Evolutionary conservation across 1,284 basidiomycete genomes (phyloP).

Genomic region (Porogramme epimiltina): DNA sequence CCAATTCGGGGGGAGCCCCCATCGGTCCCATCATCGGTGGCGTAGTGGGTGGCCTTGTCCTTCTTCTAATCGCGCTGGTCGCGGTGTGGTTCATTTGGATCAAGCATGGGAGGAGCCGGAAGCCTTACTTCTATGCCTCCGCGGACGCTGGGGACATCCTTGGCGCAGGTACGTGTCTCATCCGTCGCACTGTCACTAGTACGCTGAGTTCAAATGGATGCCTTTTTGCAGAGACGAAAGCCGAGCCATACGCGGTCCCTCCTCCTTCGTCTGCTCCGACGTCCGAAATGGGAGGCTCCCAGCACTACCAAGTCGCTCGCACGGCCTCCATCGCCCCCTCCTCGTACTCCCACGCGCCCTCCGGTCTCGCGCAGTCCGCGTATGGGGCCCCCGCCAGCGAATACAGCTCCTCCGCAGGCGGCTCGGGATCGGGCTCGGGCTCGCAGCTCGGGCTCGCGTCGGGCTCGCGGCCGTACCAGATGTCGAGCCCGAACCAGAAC

Average conservation of each 20-base stretch:
- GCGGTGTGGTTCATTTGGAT: conserved; percentile 17
- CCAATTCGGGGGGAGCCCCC: background rate
- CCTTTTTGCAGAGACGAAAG: too few species aligned
- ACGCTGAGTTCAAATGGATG: too few species aligned
- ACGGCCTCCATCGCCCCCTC: background rate
- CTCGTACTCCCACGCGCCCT: conserved; percentile 2
- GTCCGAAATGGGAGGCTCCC: background rate
- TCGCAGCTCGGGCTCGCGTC: conserved; percentile 9
- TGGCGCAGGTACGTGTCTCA: conserved; percentile 7
- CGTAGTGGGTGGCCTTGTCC: conserved; percentile 17
- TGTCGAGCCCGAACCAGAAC: conserved; percentile 15
- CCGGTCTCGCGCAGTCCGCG: background rate
- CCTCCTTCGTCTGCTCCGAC: background rate
- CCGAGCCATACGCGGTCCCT: conserved; percentile 8
- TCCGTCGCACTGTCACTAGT: too few species aligned
- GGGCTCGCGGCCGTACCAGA: background rate
- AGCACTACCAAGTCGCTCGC: background rate
- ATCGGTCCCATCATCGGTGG: conserved; percentile 20
- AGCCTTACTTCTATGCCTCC: conserved; percentile 17
- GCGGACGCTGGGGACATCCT: conserved; percentile 11
- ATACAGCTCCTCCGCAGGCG: conserved; percentile 4
- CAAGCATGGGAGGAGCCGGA: conserved; percentile 1
- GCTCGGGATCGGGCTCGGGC: background rate
- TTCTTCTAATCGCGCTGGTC: conserved; percentile 5
- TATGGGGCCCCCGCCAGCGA: conserved; percentile 14